These are phyloP conservation scores for Tephrocybe sp. DNA, from an alignment of 768 basidiomycete genomes.

Conservation along the genomic window DNA sequence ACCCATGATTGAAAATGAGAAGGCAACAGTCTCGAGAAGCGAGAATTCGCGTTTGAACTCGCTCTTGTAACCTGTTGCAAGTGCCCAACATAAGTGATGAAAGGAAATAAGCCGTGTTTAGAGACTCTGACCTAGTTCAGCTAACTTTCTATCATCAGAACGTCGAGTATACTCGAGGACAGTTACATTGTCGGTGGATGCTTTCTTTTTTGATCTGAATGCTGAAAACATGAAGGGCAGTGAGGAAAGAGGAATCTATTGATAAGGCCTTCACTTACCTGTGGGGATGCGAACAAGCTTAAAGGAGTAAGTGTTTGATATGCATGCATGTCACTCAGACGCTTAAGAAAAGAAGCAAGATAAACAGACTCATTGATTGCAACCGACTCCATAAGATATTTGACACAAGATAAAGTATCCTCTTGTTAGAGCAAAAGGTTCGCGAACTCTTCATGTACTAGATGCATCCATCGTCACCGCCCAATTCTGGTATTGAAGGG, in stretches of 20 bases:
- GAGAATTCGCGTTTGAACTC: constrained; percentile 78
- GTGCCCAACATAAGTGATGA: neutral
- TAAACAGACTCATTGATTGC: too few relatives aligned
- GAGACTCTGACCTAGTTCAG: constrained; percentile 47
- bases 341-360: neutral
- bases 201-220: neutral
- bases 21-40: constrained; percentile 63
- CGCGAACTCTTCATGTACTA: too few relatives aligned
- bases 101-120: neutral
- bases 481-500: too few relatives aligned
- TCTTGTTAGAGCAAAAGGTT: too few relatives aligned
- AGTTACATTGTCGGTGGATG: neutral
- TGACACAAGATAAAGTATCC: too few relatives aligned
- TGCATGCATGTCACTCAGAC: neutral
- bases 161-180: constrained; percentile 11
- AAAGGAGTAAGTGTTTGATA: neutral
- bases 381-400: too few relatives aligned
- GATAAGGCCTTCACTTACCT: neutral
- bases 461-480: too few relatives aligned
- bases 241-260: too few relatives aligned
- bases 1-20: constrained; percentile 72
- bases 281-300: neutral
- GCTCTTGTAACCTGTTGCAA: constrained; percentile 46
- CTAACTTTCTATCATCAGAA: constrained; percentile 59
- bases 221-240: neutral